Conservation (phyloP, 768 basidiomycete species). For the Leccinum olivaceopallidum region DNA sequence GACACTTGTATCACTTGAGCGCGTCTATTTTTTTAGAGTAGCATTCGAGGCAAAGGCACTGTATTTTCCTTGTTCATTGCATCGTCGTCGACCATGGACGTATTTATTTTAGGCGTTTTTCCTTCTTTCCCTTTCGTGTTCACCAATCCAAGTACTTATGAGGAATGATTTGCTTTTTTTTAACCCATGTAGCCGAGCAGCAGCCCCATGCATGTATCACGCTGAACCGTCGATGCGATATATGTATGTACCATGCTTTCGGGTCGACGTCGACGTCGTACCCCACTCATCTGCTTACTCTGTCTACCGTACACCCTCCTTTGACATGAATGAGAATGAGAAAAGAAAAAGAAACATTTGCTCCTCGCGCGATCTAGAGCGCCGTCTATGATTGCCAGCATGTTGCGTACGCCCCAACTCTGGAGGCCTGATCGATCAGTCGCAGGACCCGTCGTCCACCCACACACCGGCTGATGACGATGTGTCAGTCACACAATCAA, state of each 20-base stretch:
- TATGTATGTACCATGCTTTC: neutral
- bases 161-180: constrained; percentile 2
- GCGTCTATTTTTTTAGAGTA: constrained; percentile 4
- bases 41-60: constrained; percentile 1
- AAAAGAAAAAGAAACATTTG: neutral
- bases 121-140: neutral
- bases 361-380: neutral
- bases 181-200: constrained; percentile 1
- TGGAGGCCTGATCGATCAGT: constrained; percentile 6
- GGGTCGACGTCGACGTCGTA: neutral
- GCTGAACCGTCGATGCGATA: neutral
- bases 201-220: neutral
- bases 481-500: neutral
- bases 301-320: neutral
- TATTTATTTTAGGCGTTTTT: constrained; percentile 9
- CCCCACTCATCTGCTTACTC: neutral
- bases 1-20: neutral
- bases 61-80: constrained; percentile 5
- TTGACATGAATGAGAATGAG: neutral
- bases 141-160: neutral
- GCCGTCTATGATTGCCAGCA: too few relatives aligned
- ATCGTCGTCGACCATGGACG: constrained; percentile 23
- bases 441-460: constrained; percentile 36
- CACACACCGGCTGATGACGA: constrained; percentile 29
- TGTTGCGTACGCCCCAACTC: too few relatives aligned